Evolutionary conservation across 352 stramenopile species (phyloP).

Genomic region (Hyaloperonospora arabidopsidis): DNA sequence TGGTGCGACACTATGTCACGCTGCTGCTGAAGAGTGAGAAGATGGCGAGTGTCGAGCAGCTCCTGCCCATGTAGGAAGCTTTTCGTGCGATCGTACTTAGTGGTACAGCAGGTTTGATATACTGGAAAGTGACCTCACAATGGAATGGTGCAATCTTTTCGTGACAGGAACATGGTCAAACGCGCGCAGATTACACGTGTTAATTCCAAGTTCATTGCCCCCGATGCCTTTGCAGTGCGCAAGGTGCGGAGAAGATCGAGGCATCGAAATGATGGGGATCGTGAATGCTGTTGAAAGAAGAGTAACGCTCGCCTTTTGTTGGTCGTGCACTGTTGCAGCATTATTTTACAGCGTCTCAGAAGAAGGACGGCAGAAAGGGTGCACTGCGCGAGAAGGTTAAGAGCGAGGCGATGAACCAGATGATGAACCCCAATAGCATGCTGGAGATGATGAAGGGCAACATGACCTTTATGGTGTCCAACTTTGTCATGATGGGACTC

Average conservation of each 20-base stretch:
- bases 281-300: not conserved
- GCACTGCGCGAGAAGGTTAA: conserved; percentile 84
- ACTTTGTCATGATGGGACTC: conserved; percentile 99
- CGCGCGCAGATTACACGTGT: conserved; percentile 77
- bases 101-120: too few relatives aligned
- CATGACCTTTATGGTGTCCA: conserved; percentile 98
- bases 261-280: not conserved
- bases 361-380: conserved; percentile 82
- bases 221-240: conserved; percentile 83
- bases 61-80: conserved; percentile 60
- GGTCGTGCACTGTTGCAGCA: conserved; percentile 27
- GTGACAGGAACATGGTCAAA: conserved; percentile 74
- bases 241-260: conserved; percentile 35
- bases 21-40: conserved; percentile 80
- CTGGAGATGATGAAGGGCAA: conserved; percentile 98
- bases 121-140: too few relatives aligned
- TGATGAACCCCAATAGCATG: conserved; percentile 94
- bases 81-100: not conserved
- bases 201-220: conserved; percentile 86
- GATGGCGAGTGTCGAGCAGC: conserved; percentile 63
- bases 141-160: conserved; percentile 4
- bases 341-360: conserved; percentile 84
- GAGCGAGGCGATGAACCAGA: conserved; percentile 88
- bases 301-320: not conserved
- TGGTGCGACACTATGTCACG: conserved; percentile 82